Base-by-base conservation (phyloP, 1,284 basidiomycete genomes). In the Pseudozyma sp. region DNA sequence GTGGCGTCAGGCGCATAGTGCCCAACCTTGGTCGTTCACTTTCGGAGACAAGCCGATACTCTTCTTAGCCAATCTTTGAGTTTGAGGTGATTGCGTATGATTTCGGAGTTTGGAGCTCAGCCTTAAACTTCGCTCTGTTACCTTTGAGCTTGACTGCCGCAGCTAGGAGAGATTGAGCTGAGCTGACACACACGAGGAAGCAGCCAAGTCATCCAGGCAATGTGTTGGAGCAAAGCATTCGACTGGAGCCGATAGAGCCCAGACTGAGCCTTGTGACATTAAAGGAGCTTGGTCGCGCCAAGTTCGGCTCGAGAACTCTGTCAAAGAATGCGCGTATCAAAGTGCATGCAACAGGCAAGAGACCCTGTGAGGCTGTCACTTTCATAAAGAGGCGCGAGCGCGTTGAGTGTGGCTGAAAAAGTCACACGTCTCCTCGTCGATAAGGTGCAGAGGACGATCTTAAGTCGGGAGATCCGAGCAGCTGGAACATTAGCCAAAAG, bases 341-440 rank as follows among this genome's bases (percentile, higher is more conserved):
- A 40, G 39, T 40, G 16, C 39, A 8, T 40, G 39, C 39, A 40
- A 2, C 39, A 13, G 8, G 13, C 39, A 11, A 11, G 21, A 18
- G 45, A 47, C 45, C 45, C 45, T 47, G 21, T 47, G 10, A 47
- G 11, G 19, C 10, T 25, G 45, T 47, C 4, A 47, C 19, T 47
- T 12, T 18, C 6, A 13, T 3, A 9, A 25, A 11, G 21, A 47
- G 45, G 19, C 19, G 45, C 45, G 45, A 25, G 45, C 45, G 48
- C 52, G 43, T 45, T 48, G 40, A 13, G 13, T 42, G 40, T 42
- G 40, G n/a, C n/a, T 42, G 40, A n/a, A 42, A 42, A 42, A 42
- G 40, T 31, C 25, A 31, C 25, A 31, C 25, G 25, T 31, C 25
- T 31, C 25, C 25, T 31, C 25, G 25, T 31, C 25, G 25, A 31